Conservation (phyloP, 352 stramenopile species). For the Globisporangium echinulatum region DNA sequence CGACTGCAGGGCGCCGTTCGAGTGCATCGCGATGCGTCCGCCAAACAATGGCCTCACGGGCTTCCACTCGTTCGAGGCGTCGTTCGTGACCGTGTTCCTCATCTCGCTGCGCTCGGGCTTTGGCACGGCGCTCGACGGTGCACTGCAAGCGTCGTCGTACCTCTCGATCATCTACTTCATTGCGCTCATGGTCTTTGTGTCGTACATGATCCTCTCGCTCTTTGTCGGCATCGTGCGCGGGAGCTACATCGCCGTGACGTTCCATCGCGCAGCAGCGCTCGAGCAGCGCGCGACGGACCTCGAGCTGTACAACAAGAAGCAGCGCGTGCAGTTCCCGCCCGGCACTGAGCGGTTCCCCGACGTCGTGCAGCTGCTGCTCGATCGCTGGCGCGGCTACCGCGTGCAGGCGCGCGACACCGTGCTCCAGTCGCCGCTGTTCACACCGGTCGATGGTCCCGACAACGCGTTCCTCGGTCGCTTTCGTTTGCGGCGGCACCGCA, state of each 20-base stretch:
- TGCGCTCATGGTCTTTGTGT: constrained; percentile 74
- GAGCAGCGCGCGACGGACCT: constrained; percentile 22
- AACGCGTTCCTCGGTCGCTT: constrained; percentile 56
- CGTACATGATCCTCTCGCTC: constrained; percentile 79
- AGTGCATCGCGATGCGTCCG: constrained; percentile 49
- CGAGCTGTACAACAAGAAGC: constrained; percentile 41
- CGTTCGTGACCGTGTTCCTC: constrained; percentile 76
- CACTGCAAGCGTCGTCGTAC: constrained; percentile 63
- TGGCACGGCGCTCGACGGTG: constrained; percentile 63
- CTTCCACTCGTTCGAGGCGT: constrained; percentile 80
- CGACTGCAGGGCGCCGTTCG: constrained; percentile 29
- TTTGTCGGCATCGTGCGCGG: constrained; percentile 81
- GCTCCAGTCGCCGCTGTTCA: constrained; percentile 50
- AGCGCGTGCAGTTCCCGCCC: constrained; percentile 46
- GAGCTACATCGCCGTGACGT: constrained; percentile 66
- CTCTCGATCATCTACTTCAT: constrained; percentile 80
- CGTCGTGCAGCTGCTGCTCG: constrained; percentile 33
- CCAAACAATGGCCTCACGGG: constrained; percentile 74
- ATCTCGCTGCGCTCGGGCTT: constrained; percentile 77
- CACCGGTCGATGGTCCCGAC: constrained; percentile 29
- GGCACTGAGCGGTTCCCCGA: constrained; percentile 57
- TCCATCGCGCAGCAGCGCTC: constrained; percentile 26
- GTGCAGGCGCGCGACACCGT: constrained; percentile 21
- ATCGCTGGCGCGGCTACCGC: constrained; percentile 32
- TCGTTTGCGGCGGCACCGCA: constrained; percentile 43